Percentiles rank a stretch among this genome's conserved stretches.
Conservation (phyloP, 2,329 filamentous ascomycete species). For the Sclerotinia minor region DNA sequence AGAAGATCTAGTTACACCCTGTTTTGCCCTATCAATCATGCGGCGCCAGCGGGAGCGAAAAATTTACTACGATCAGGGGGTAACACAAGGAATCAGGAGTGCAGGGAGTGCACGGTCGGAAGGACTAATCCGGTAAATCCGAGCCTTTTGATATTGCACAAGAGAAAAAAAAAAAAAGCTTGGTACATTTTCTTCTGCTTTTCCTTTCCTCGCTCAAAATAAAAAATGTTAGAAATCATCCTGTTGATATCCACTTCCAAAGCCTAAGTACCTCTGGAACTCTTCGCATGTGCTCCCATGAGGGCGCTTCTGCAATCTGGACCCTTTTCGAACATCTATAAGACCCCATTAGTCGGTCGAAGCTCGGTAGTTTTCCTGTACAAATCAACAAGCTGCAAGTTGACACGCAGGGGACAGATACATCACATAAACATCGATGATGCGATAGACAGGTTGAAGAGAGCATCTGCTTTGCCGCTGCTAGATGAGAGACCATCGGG, state of each 20-base stretch:
- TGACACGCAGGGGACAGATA: slow-evolving; percentile 20
- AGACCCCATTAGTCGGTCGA: slow-evolving; percentile 11
- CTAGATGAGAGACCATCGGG: slow-evolving; percentile 15
- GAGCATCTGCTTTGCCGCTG: not conserved
- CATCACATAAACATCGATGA: slow-evolving; percentile 8
- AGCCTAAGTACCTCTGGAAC: slow-evolving; percentile 16
- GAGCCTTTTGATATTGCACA: slow-evolving; percentile 13
- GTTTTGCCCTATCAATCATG: slow-evolving; percentile 10
- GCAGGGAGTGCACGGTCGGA: slow-evolving; percentile 9
- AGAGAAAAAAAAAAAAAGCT: not conserved
- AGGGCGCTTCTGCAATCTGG: slow-evolving; percentile 20
- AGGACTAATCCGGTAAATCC: slow-evolving; percentile 19
- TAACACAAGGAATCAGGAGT: not conserved
- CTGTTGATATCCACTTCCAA: slow-evolving; percentile 20
- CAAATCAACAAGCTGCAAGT: not conserved
- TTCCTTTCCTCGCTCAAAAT: not conserved
- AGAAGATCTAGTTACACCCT: not conserved
- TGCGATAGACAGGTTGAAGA: not conserved
- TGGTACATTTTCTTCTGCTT: not conserved
- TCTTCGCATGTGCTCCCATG: not conserved
- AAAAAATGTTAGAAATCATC: not conserved
- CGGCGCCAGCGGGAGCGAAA: slow-evolving; percentile 15
- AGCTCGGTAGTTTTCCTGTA: slow-evolving; percentile 12
- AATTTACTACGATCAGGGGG: not conserved
- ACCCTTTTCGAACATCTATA: slow-evolving; percentile 11